Percentiles rank a stretch among this genome's conserved stretches.
phyloP scores from a whole-genome alignment of 306 rosid species.

The Gleditsia sinensis region DNA sequence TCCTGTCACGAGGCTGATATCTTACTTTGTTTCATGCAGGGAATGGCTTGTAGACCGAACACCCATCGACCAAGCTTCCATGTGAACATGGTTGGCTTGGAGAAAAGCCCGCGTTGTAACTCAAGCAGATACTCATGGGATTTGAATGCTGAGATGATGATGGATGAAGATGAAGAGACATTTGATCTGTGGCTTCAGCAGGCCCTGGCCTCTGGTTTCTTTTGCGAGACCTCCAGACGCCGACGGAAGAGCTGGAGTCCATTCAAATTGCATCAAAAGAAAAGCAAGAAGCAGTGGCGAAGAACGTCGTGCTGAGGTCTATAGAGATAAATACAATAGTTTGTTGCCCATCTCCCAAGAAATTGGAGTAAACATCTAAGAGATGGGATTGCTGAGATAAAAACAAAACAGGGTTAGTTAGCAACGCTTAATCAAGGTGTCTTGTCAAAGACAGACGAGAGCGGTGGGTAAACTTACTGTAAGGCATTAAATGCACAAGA shows the following conservation, averaged over 20 bases:
- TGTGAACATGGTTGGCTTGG: constrained; percentile 97
- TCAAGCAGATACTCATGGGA: constrained; percentile 94
- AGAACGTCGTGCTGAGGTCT: constrained; percentile 78
- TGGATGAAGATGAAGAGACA: constrained; percentile 94
- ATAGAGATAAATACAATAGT: constrained; percentile 19
- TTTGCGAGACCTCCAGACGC: constrained; percentile 87
- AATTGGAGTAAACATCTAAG: constrained; percentile 27
- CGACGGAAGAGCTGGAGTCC: constrained; percentile 98
- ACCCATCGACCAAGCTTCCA: constrained; percentile 96
- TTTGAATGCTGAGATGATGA: constrained; percentile 95
- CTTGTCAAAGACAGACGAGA: constrained; percentile 28
- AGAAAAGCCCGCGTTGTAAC: constrained; percentile 77
- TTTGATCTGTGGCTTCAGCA: constrained; percentile 96
- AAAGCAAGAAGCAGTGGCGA: constrained; percentile 91
- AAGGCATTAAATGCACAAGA: constrained; percentile 33
- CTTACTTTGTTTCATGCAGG: constrained; percentile 52
- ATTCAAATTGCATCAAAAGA: constrained; percentile 80
- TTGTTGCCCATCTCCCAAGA: constrained; percentile 38
- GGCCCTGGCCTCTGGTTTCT: constrained; percentile 92
- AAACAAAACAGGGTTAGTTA: constrained; percentile 23
- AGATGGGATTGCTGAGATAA: constrained; percentile 30
- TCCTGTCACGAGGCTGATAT: constrained; percentile 20
- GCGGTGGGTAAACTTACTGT: constrained; percentile 7
- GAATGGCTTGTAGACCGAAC: constrained; percentile 98
- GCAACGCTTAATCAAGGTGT: constrained; percentile 27